These are phyloP conservation scores for Rhypophila decipiens DNA, from an alignment of 495 filamentous ascomycete genomes.

Conservation along the genomic window DNA sequence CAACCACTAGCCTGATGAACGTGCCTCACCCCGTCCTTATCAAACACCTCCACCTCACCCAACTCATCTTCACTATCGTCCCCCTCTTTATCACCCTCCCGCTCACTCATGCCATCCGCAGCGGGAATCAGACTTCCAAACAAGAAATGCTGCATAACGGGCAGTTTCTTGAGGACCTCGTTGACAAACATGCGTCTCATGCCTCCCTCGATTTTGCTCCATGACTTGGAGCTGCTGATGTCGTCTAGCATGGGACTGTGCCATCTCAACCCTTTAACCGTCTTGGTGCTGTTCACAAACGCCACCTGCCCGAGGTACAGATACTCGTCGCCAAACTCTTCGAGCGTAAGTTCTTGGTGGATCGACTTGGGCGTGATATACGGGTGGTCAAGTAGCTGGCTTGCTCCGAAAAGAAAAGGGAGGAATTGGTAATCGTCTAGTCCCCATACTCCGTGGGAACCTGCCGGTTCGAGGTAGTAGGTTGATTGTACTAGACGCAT, in stretches of 20 bases:
- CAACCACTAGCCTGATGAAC: slow-evolving; percentile 62
- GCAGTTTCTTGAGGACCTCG: slow-evolving; percentile 88
- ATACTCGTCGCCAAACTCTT: slow-evolving; percentile 76
- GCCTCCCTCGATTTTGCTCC: slow-evolving; percentile 86
- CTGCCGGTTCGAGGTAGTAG: slow-evolving; percentile 93
- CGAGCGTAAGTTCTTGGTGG: slow-evolving; percentile 76
- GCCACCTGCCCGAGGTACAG: slow-evolving; percentile 87
- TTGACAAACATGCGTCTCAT: slow-evolving; percentile 95
- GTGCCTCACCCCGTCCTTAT: slow-evolving; percentile 61
- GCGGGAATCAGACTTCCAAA: slow-evolving; percentile 83
- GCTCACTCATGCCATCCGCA: slow-evolving; percentile 68
- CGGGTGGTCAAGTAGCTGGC: slow-evolving; percentile 79
- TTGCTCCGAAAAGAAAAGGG: slow-evolving; percentile 89
- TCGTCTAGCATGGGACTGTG: slow-evolving; percentile 98
- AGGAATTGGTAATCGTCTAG: slow-evolving; percentile 97
- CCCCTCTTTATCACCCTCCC: slow-evolving; percentile 26
- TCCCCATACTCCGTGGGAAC: slow-evolving; percentile 94
- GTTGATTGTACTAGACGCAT: slow-evolving; percentile 78
- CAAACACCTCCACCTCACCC: slow-evolving; percentile 49
- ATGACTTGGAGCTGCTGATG: slow-evolving; percentile 85
- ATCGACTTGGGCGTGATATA: slow-evolving; percentile 83
- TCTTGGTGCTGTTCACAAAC: slow-evolving; percentile 95
- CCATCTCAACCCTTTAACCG: slow-evolving; percentile 90
- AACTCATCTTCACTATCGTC: slow-evolving; percentile 47
- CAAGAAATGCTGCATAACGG: slow-evolving; percentile 97